A percentile compares a stretch with the other conserved stretches of the same genome.
Evolutionary conservation across 192 early-diverging fungal genomes (phyloP).

Genomic region (Coemansia sp.): DNA sequence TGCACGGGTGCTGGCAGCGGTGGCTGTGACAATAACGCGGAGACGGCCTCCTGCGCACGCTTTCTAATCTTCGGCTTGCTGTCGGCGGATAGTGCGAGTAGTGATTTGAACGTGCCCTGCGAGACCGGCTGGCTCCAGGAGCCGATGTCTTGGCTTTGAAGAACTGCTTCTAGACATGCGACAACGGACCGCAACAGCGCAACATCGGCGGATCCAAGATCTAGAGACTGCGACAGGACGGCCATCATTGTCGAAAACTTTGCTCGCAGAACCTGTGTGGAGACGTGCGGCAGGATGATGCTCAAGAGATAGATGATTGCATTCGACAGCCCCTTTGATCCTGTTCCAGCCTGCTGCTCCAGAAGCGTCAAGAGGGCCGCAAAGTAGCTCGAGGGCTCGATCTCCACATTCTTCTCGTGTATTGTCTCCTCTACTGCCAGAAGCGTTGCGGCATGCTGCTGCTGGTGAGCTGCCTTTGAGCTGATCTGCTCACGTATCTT

Average conservation of each 20-base stretch:
- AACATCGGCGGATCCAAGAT: constrained; percentile 69
- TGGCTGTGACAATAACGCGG: constrained; percentile 64
- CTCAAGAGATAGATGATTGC: constrained; percentile 80
- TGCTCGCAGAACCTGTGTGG: constrained; percentile 57
- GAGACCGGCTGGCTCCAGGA: constrained; percentile 69
- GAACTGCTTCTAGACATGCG: constrained; percentile 73
- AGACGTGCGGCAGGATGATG: constrained; percentile 68
- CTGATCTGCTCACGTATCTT: constrained; percentile 60
- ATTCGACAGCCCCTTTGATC: constrained; percentile 55
- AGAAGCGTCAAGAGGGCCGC: constrained; percentile 76
- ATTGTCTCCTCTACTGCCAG: constrained; percentile 79
- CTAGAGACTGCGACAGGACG: constrained; percentile 58
- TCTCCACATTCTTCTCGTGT: constrained; percentile 66
- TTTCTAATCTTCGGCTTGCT: constrained; percentile 86
- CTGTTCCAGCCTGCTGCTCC: constrained; percentile 58
- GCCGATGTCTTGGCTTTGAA: constrained; percentile 73
- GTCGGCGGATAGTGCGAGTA: constrained; percentile 79
- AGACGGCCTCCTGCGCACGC: constrained; percentile 82
- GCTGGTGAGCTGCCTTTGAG: constrained; percentile 83
- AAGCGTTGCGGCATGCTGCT: constrained; percentile 70
- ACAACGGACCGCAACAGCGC: constrained; percentile 78
- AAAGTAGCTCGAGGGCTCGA: constrained; percentile 85
- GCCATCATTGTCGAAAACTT: constrained; percentile 66
- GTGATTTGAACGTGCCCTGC: constrained; percentile 68
- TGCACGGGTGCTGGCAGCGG: constrained; percentile 72